Percentiles rank a stretch among this genome's conserved stretches.
Conservation (phyloP, 345 rosid species). For the Aegle marmelos region DNA sequence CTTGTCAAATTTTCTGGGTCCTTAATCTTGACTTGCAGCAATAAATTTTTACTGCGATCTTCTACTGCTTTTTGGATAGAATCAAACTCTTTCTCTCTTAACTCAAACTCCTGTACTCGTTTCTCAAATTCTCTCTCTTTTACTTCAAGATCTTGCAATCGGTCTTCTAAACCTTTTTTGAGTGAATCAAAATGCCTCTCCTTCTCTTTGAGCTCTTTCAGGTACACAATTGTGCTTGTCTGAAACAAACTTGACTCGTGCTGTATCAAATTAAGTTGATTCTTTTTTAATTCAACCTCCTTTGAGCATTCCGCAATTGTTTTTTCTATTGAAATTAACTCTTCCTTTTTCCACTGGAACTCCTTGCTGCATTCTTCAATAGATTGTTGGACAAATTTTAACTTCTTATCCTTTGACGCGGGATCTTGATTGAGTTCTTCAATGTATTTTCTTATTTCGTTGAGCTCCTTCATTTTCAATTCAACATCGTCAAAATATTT, state of each 20-base stretch:
- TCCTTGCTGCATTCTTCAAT: slow-evolving; percentile 16
- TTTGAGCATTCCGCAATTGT: slow-evolving; percentile 16
- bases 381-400: slow-evolving; percentile 20
- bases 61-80: slow-evolving; percentile 11
- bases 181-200: slow-evolving; percentile 19
- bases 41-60: slow-evolving; percentile 12
- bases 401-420: background rate
- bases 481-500: slow-evolving; percentile 13
- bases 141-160: slow-evolving; percentile 16
- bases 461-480: slow-evolving; percentile 12
- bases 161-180: slow-evolving; percentile 9
- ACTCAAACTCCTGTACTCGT: slow-evolving; percentile 24
- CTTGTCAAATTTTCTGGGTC: slow-evolving; percentile 25
- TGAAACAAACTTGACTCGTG: slow-evolving; percentile 12
- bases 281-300: slow-evolving; percentile 22
- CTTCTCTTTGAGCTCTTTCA: slow-evolving; percentile 24
- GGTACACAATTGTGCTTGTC: slow-evolving; percentile 5
- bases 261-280: slow-evolving; percentile 10
- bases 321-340: slow-evolving; percentile 14
- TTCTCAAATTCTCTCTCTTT: slow-evolving; percentile 15
- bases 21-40: slow-evolving; percentile 26
- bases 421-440: background rate
- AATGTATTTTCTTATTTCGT: background rate
- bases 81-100: slow-evolving; percentile 16
- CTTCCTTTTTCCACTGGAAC: slow-evolving; percentile 17